Evolutionary conservation across 1,284 basidiomycete species (phyloP), one percentile per base, ranked within the genome.

Genomic region (Puccinia triticina): DNA sequence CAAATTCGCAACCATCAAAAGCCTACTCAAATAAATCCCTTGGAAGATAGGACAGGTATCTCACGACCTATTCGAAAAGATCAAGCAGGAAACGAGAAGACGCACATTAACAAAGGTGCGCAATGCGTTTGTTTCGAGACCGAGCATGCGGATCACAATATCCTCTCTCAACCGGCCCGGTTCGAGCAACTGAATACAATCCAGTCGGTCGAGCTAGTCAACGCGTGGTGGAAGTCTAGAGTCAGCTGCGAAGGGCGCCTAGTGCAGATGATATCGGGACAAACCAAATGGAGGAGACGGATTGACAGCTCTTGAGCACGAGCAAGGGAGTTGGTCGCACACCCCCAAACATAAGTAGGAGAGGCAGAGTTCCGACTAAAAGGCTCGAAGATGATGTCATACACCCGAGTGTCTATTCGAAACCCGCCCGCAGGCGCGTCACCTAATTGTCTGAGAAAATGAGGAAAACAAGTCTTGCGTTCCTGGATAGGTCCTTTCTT

Each of bases 311-410:
- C 55, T n/a, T 71, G 66, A 12, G 78, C 78, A 21, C 48, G 34
- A 37, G 40, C 37, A n/a, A 37, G 78, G 2, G 43, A 59, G 57
- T 80, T 80, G 34, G 43, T 61, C 29, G 43, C 43, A 59, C 34
- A 26, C 26, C 78, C 78, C 78, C 78, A 80, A 34, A 43, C 29
- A 57, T 61, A 64, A 43, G 12, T 32, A 34, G 50, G 37, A n/a
- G 77, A 79, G 57, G 46, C 37, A 59, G 48, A 71, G n/a, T 34
- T 32, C 18, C 34, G 50, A 14, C 50, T 29, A 43, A 80, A 80
- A 10, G 78, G 78, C 34, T 57, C 50, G 53, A 80, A 80, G 55
- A 80, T 73, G 55, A 80, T 64, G n/a, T 80, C 69, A 46, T 59
- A 37, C 32, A 73, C 55, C 16, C 57, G 67, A 34, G 23, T 46